Evolutionary conservation across 2,329 filamentous ascomycete genomes (phyloP).

Genomic region (Emergomyces orientalis): DNA sequence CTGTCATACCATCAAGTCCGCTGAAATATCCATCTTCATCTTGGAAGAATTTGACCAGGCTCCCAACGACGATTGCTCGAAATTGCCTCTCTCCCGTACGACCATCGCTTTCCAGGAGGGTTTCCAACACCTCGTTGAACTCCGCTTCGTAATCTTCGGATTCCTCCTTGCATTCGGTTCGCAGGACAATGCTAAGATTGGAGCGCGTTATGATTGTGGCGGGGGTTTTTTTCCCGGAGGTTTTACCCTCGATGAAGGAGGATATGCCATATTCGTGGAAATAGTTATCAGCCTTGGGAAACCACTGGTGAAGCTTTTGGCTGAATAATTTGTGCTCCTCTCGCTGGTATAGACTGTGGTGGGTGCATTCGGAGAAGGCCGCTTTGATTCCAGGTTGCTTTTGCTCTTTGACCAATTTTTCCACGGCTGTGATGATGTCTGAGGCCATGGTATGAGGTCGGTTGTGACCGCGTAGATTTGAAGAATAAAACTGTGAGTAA

Average conservation of each 20-base stretch:
- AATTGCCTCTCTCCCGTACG: neutral
- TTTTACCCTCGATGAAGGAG: neutral
- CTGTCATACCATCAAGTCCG: neutral
- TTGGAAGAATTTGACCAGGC: neutral
- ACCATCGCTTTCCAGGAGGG: neutral
- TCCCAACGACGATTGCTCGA: neutral
- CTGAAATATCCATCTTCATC: neutral
- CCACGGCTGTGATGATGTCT: neutral
- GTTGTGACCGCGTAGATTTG: neutral
- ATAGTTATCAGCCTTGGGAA: neutral
- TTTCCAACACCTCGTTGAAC: neutral
- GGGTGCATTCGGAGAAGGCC: neutral
- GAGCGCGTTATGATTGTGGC: neutral
- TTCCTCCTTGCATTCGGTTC: neutral
- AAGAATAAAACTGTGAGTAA: too few relatives aligned
- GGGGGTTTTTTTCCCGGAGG: neutral
- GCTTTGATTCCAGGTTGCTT: neutral
- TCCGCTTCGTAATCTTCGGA: neutral
- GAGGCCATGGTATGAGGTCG: neutral
- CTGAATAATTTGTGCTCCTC: neutral
- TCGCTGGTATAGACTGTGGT: neutral
- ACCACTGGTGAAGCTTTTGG: neutral
- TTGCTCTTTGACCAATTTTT: neutral
- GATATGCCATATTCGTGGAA: neutral
- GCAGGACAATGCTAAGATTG: neutral